A percentile compares a stretch with the other conserved stretches of the same genome.
These are phyloP conservation scores for Licmophora abbreviata DNA, from an alignment of 108 stramenopile genomes.

Conservation along the genomic window DNA sequence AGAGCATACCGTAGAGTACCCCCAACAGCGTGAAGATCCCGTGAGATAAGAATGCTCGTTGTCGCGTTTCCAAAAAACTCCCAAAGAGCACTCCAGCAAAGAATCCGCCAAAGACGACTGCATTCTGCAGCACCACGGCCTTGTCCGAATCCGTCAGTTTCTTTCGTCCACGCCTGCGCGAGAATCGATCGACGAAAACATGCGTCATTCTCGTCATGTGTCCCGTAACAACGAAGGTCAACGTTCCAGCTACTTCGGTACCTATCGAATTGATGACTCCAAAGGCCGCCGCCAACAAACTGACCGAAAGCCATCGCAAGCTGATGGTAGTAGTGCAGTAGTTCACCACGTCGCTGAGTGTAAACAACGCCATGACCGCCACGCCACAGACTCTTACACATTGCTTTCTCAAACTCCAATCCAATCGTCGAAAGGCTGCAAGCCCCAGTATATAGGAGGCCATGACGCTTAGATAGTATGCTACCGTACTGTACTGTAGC, in stretches of 20 bases:
- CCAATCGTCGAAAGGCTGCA: slow-evolving; percentile 30
- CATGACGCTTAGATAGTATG: slow-evolving; percentile 40
- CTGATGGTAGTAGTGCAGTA: slow-evolving; percentile 15
- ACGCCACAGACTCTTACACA: slow-evolving; percentile 27
- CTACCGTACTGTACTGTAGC: slow-evolving; percentile 18
- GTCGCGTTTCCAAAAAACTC: slow-evolving; percentile 10
- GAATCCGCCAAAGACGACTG: slow-evolving; percentile 35
- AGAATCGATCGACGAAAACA: slow-evolving; percentile 15
- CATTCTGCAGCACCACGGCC: slow-evolving; percentile 23
- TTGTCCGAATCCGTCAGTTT: slow-evolving; percentile 15
- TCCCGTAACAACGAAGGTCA: slow-evolving; percentile 58
- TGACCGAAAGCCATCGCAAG: slow-evolving; percentile 28
- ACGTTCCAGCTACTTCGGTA: slow-evolving; percentile 36
- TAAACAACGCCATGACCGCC: slow-evolving; percentile 24
- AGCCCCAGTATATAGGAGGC: slow-evolving; percentile 34
- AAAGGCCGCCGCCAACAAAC: slow-evolving; percentile 33
- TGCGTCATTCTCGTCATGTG: slow-evolving; percentile 25
- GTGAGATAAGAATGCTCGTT: slow-evolving; percentile 11
- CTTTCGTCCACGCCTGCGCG: slow-evolving; percentile 11
- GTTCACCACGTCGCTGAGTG: slow-evolving; percentile 26
- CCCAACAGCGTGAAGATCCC: slow-evolving; percentile 42
- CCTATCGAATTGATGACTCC: slow-evolving; percentile 51
- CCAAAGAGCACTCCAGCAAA: slow-evolving; percentile 27
- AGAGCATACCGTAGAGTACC: slow-evolving; percentile 28
- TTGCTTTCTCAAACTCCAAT: slow-evolving; percentile 25